Conservation (phyloP, 306 rosid species). For the Cucurbita ficifolia region DNA sequence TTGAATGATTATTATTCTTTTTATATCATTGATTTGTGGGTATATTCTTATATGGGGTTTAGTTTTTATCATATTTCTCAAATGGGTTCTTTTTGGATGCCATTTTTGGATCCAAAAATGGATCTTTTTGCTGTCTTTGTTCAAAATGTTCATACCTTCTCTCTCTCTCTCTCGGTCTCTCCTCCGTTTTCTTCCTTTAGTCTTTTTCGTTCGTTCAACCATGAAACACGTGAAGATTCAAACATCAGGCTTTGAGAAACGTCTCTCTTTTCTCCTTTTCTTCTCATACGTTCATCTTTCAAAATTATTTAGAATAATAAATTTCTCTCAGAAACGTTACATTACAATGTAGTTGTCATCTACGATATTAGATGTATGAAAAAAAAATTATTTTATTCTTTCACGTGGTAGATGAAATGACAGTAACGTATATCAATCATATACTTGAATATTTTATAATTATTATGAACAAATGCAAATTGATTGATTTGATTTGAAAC, state of each 20-base stretch:
- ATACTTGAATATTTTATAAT: no score
- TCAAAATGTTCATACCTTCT: background rate
- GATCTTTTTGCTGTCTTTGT: background rate
- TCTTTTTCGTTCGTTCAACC: background rate
- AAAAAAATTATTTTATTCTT: background rate
- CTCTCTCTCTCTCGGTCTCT: background rate
- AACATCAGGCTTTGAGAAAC: background rate
- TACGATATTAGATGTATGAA: background rate
- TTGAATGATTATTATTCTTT: background rate
- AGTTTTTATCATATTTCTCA: background rate
- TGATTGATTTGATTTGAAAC: conserved; percentile 1
- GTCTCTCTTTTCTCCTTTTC: background rate
- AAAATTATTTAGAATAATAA: background rate
- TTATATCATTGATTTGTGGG: background rate
- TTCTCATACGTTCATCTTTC: background rate
- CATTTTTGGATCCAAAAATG: background rate
- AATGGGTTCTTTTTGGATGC: background rate
- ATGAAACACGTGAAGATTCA: background rate
- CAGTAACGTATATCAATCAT: background rate
- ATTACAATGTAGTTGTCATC: background rate
- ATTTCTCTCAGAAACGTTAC: background rate
- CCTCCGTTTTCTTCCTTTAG: background rate
- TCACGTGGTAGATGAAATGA: background rate
- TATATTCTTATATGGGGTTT: background rate
- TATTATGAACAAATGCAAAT: background rate